Base-by-base conservation (phyloP, 2,329 filamentous ascomycete genomes). In the Keithomyces neogunnii region DNA sequence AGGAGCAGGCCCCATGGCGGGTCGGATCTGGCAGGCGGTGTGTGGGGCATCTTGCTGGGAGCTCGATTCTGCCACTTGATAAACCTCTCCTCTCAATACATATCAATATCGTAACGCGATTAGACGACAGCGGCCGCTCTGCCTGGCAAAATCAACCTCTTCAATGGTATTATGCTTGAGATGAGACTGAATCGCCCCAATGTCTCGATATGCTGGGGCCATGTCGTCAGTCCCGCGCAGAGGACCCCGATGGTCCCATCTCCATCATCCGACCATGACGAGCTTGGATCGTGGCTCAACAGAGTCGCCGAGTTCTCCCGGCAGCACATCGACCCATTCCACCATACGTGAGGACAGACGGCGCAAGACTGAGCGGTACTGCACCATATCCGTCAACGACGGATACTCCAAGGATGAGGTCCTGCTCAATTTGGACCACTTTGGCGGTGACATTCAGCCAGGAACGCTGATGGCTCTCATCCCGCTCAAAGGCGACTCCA, bases 371-470 rank as follows among this genome's bases (percentile, higher is more conserved):
- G 75, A 80, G 58, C 70, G 75, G 32, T 69, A 69, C 56, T 82
- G 77, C 58, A 76, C 70, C 43, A 73, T 82, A 50, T 74, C 74
- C 7, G 74, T 83, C 58, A 87, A 91, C 64, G 88, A 95, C 57
- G 82, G 79, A 42, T 86, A 90, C 60, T 84, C 85, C 7, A 80
- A 78, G 52, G 88, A 95, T 60, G 88, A 92, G 59, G 84, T 93
- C 44, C 74, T 93, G 28, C 77, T 95, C 61, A 93, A 92, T 63
- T 75, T 85, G 52, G 83, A 88, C 51, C 76, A 84, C 13, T 81
- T 92, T 53, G 79, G 81, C 49, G 73, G 76, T 44, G 76, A 80
- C 45, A 74, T 89, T 55, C 77, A 78, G 51, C 73, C 81, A 0
- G 88, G 86, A 30, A 79, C 80, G 55, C 72, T 95, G 51, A 82